phyloP scores from a whole-genome alignment of 305 asterid genomes.

The Solanum aculeatissimum region DNA sequence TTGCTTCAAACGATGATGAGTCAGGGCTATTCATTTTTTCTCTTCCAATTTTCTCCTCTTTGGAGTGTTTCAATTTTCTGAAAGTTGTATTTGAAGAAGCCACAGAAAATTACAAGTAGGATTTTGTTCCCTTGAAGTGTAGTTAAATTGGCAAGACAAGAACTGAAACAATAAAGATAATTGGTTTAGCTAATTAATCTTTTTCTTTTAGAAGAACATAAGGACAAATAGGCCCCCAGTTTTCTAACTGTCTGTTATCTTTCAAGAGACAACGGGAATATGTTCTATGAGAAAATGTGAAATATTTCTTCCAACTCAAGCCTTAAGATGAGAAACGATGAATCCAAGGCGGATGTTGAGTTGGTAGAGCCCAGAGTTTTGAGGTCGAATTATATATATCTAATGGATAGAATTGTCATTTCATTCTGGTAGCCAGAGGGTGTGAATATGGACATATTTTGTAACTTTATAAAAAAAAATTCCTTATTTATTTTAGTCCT shows the following conservation, averaged over 20 bases:
- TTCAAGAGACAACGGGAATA: background rate
- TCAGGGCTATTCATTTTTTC: background rate
- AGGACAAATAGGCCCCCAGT: background rate
- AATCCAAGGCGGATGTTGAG: background rate
- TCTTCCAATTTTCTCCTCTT: background rate
- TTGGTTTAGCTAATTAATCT: no score
- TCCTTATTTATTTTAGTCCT: background rate
- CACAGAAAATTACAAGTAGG: background rate
- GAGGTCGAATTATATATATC: no score
- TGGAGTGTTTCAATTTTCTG: background rate
- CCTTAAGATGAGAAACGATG: background rate
- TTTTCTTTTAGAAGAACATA: background rate
- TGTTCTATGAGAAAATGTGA: background rate
- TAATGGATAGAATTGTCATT: background rate
- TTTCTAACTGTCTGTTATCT: background rate
- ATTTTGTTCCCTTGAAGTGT: background rate
- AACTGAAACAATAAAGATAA: no score
- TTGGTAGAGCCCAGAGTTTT: background rate
- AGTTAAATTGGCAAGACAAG: background rate
- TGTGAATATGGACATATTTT: background rate
- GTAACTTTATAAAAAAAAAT: background rate
- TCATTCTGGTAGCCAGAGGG: background rate
- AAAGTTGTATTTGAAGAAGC: background rate
- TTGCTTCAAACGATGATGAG: background rate
- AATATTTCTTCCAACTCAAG: background rate